Evolutionary conservation across 2,329 filamentous ascomycete species (phyloP).

Genomic region (Verticillium longisporum): DNA sequence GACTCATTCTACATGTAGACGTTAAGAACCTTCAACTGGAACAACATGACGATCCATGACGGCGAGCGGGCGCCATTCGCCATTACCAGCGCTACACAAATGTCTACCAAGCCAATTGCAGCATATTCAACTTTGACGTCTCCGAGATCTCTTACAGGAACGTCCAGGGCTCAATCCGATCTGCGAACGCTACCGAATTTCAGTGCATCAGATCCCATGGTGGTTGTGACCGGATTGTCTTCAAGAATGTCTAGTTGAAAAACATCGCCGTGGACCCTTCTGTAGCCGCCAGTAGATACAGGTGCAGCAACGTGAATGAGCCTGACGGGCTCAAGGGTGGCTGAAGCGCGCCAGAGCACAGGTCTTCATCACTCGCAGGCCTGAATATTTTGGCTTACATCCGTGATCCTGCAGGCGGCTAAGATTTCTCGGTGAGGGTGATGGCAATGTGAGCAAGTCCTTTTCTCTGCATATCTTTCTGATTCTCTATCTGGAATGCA

Average conservation of each 20-base stretch:
- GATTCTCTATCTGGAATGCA: too few species aligned
- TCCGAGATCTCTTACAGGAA: conserved; percentile 1
- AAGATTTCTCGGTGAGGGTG: too few species aligned
- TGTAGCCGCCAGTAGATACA: neutral
- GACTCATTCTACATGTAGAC: conserved; percentile 1
- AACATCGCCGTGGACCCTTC: conserved; percentile 1
- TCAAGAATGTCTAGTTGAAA: neutral
- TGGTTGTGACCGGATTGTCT: neutral
- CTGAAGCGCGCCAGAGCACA: too few species aligned
- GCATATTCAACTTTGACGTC: neutral
- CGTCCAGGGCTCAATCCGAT: neutral
- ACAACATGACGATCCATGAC: conserved; percentile 2
- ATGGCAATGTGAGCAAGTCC: too few species aligned
- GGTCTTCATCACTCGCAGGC: too few species aligned
- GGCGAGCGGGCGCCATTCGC: conserved; percentile 1
- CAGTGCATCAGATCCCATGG: conserved; percentile 4
- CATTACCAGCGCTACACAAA: conserved; percentile 3
- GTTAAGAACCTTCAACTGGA: neutral
- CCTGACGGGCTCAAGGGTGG: neutral
- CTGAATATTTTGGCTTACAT: too few species aligned
- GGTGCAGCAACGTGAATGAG: conserved; percentile 5
- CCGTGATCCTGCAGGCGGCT: too few species aligned
- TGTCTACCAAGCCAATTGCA: neutral
- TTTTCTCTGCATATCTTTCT: too few species aligned
- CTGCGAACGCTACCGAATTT: neutral